These are phyloP conservation scores for Ehretia macrophylla DNA, from an alignment of 257 asterid species.

Conservation along the genomic window DNA sequence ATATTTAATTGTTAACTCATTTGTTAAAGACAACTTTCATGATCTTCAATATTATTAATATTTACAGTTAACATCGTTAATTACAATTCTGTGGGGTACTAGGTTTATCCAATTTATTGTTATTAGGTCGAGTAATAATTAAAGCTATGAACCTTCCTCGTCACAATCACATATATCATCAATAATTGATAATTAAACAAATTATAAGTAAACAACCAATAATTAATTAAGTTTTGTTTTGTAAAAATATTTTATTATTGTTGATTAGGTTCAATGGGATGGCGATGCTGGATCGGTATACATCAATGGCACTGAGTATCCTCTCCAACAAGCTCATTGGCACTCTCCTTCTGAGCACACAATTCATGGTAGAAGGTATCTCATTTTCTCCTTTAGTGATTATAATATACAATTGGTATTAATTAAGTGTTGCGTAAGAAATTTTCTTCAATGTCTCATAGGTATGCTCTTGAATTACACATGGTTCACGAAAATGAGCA, in stretches of 20 bases:
- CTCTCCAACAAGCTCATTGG: slow-evolving; percentile 60
- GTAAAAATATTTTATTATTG: not conserved
- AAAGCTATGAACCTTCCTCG: too few relatives aligned
- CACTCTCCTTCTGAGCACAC: slow-evolving; percentile 85
- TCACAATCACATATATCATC: too few relatives aligned
- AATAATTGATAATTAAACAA: too few relatives aligned
- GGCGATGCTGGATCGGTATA: slow-evolving; percentile 50
- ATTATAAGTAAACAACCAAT: too few relatives aligned
- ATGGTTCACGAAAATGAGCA: slow-evolving; percentile 50
- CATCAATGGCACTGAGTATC: slow-evolving; percentile 36
- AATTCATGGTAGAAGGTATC: slow-evolving; percentile 49
- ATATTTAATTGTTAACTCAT: too few relatives aligned
- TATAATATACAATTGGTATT: not conserved
- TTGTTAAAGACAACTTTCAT: too few relatives aligned
- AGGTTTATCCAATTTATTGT: too few relatives aligned
- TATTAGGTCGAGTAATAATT: too few relatives aligned
- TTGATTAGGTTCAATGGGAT: slow-evolving; percentile 43
- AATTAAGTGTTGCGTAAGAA: not conserved
- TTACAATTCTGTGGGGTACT: too few relatives aligned
- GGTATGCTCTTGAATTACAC: slow-evolving; percentile 68
- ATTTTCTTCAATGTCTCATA: slow-evolving; percentile 6
- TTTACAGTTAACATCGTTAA: too few relatives aligned
- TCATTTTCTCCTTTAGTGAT: not conserved
- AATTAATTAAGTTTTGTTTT: not conserved
- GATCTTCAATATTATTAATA: too few relatives aligned